phyloP scores from a whole-genome alignment of 2,329 filamentous ascomycete species.

The Botryosphaeria agaves region DNA sequence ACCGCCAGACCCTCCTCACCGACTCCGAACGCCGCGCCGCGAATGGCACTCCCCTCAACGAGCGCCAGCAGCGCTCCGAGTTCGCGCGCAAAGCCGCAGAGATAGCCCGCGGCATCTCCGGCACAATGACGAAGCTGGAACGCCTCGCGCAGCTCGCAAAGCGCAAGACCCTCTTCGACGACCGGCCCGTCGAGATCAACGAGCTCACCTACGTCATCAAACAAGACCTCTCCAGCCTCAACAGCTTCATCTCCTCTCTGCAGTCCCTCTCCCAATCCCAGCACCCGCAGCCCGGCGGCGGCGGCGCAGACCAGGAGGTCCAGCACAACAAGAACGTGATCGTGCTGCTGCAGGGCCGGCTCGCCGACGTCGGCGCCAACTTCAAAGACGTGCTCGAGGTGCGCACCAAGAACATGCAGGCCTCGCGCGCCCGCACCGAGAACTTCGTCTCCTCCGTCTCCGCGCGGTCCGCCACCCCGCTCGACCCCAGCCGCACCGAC shows the following conservation, averaged over 20 bases:
- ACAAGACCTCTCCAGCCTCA: conserved; percentile 74
- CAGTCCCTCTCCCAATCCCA: conserved; percentile 61
- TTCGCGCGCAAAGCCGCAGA: conserved; percentile 85
- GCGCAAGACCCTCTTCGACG: conserved; percentile 91
- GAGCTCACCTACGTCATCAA: conserved; percentile 97
- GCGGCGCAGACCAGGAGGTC: conserved; percentile 53
- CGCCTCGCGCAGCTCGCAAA: conserved; percentile 88
- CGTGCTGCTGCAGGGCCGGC: conserved; percentile 73
- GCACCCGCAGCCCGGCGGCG: conserved; percentile 38
- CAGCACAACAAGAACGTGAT: conserved; percentile 98
- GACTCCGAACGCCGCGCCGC: conserved; percentile 43
- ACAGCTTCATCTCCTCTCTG: conserved; percentile 74
- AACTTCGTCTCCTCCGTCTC: conserved; percentile 91
- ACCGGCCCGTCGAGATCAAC: conserved; percentile 90
- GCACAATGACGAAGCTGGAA: conserved; percentile 88
- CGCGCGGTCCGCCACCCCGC: conserved; percentile 41
- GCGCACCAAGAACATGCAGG: conserved; percentile 94
- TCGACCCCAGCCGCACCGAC: conserved; percentile 53
- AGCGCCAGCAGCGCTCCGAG: conserved; percentile 46
- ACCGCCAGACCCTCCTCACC: conserved; percentile 64
- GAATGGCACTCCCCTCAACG: conserved; percentile 32
- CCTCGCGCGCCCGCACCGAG: conserved; percentile 77
- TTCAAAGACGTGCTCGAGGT: conserved; percentile 97
- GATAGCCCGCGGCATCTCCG: conserved; percentile 80
- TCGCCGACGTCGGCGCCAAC: conserved; percentile 82